Evolutionary conservation across 441 rosid genomes (phyloP).

Genomic region (Hura crepitans): DNA sequence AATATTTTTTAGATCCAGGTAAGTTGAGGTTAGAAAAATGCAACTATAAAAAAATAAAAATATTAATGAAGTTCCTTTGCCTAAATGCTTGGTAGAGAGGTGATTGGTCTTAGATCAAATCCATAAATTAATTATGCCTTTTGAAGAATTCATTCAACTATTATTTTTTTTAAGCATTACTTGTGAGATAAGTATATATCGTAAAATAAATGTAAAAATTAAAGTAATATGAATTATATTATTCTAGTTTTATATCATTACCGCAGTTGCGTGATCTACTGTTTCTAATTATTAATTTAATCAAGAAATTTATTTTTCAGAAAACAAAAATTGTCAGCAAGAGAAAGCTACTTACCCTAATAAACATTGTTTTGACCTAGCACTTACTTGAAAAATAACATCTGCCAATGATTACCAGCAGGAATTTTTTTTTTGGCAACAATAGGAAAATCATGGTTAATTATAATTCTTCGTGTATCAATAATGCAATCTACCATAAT

Average conservation of each 20-base stretch:
- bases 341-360: not conserved
- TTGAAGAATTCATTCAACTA: constrained; percentile 19
- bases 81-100: constrained; percentile 19
- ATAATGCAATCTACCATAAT: not conserved
- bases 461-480: not conserved
- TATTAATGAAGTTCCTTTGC: not conserved
- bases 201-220: not conserved
- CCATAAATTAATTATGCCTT: constrained; percentile 29
- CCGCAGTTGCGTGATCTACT: constrained; percentile 13
- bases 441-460: not conserved
- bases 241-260: constrained; percentile 22
- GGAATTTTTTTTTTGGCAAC: constrained; percentile 11
- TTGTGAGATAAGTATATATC: constrained; percentile 31
- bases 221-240: too few species aligned
- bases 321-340: not conserved
- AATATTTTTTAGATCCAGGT: too few species aligned
- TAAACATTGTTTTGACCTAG: constrained; percentile 7
- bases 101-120: constrained; percentile 45
- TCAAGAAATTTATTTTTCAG: not conserved
- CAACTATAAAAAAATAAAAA: too few species aligned
- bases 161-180: constrained; percentile 40
- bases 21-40: too few species aligned
- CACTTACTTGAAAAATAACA: not conserved
- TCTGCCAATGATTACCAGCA: constrained; percentile 22
- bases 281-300: constrained; percentile 11